Evolutionary conservation across 768 basidiomycete species (phyloP), one percentile per base, ranked within the genome.

Genomic region (Basidioascus undulatus): DNA sequence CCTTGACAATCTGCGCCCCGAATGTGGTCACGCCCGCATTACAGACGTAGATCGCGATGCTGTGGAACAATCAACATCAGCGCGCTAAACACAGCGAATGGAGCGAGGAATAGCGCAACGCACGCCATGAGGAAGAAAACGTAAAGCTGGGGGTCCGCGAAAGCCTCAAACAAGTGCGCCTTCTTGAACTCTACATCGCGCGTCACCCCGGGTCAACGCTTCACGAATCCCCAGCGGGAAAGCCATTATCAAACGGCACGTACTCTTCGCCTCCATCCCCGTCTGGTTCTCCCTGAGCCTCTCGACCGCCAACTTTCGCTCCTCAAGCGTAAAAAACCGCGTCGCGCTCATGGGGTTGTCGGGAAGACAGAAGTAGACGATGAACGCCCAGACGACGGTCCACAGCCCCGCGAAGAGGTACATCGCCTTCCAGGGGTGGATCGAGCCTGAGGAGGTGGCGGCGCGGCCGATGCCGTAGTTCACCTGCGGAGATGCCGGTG

Each of bases 391-490:
- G 24, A 53, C 21, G 44, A 59, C 54, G 23, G 60, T 61, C 32
- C 53, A 38, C 11, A 49, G 51, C 3, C 57, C 58, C 25, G 55
- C 55, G 42, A 58, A 58, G 37, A 56, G 49, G 35, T 40, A 53
- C 51, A 56, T 49, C 27, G 53, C 50, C 40, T 61, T 58, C 59
- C 59, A 61, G 0, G 51, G 49, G 15, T 49, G 42, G 3, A 50
- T 39, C 6, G 47, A 37, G 0, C 51, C 45, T 3, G 36, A 8
- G 36, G 13, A 8, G 10, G 12, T 19, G 3, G 41, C 40, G 1
- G 51, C 53, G 23, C 47, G 40, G 2, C 58, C 60, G 3, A 61
- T 45, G 1, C 58, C 60, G 39, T 54, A 60, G 48, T 59, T 60
- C n/a, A n/a, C n/a, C n/a, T n/a, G n/a, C n/a, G n/a, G n/a, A n/a